Conservation (phyloP, 1,284 basidiomycete genomes). For the Puccinia coronata region DNA sequence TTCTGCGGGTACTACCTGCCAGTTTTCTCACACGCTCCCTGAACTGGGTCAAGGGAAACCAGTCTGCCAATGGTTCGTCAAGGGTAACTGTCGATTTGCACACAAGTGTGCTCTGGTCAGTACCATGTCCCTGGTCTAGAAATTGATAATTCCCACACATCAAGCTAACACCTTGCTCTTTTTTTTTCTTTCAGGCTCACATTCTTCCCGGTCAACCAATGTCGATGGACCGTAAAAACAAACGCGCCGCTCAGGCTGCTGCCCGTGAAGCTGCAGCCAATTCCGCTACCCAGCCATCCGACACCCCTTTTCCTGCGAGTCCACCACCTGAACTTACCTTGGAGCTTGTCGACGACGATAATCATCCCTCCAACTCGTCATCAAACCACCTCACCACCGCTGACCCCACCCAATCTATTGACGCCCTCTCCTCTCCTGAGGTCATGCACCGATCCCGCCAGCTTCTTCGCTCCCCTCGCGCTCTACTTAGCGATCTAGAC, state of each 20-base stretch:
- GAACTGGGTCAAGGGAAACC: constrained; percentile 72
- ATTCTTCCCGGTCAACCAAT: constrained; percentile 87
- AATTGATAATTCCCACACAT: too few relatives aligned
- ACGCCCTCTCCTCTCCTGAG: constrained; percentile 50
- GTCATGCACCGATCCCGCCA: constrained; percentile 49
- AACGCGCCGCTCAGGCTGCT: constrained; percentile 84
- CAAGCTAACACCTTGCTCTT: too few relatives aligned
- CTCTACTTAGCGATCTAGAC: constrained; percentile 70
- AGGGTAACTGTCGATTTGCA: constrained; percentile 93
- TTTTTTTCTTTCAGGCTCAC: constrained; percentile 67
- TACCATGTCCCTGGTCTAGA: background rate
- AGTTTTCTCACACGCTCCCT: constrained; percentile 77
- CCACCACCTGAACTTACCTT: constrained; percentile 42
- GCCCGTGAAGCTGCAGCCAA: constrained; percentile 56
- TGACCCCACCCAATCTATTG: constrained; percentile 48
- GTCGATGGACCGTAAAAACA: constrained; percentile 97
- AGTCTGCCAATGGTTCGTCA: constrained; percentile 83
- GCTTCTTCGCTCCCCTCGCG: constrained; percentile 62
- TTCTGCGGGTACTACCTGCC: constrained; percentile 90
- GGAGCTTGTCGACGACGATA: constrained; percentile 21
- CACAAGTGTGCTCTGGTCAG: constrained; percentile 72
- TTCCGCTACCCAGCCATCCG: constrained; percentile 51
- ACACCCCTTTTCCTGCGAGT: constrained; percentile 27
- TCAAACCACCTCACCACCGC: constrained; percentile 25
- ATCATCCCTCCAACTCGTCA: constrained; percentile 4